Percentiles rank a stretch among this genome's conserved stretches.
Evolutionary conservation across 2,329 filamentous ascomycete species (phyloP).

Genomic region (Fusarium siculi): DNA sequence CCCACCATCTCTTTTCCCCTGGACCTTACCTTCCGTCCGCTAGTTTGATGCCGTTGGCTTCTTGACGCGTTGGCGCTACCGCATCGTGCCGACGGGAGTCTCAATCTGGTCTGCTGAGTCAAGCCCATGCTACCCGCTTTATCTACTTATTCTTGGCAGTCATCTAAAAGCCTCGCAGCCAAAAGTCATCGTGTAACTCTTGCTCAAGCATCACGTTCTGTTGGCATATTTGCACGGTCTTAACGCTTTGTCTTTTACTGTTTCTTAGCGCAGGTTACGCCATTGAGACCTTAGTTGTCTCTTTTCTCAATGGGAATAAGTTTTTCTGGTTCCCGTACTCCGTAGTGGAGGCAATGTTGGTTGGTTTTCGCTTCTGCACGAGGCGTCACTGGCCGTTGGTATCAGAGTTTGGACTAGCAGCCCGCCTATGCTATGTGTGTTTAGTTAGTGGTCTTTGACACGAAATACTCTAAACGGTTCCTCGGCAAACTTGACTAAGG

Average conservation of each 20-base stretch:
- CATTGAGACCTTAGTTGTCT: slow-evolving; percentile 29
- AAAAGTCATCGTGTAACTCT: neutral
- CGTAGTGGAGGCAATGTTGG: neutral
- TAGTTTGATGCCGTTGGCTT: neutral
- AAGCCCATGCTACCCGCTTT: neutral
- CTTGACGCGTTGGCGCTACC: slow-evolving; percentile 3
- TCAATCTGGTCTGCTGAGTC: neutral
- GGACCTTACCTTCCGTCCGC: slow-evolving; percentile 5
- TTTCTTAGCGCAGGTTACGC: neutral
- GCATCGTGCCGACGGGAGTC: neutral
- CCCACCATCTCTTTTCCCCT: slow-evolving; percentile 20
- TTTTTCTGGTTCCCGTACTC: neutral
- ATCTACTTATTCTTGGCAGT: neutral
- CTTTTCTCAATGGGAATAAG: slow-evolving; percentile 23
- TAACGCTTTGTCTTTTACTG: neutral
- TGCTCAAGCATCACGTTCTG: neutral
- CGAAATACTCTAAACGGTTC: slow-evolving; percentile 1
- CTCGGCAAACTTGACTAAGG: neutral
- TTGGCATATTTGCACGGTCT: neutral
- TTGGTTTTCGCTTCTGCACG: slow-evolving; percentile 3
- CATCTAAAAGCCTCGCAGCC: neutral
- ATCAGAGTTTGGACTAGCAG: slow-evolving; percentile 23
- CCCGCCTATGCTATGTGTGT: neutral
- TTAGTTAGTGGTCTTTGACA: neutral
- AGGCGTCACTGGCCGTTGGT: neutral